Percentiles rank a stretch among this genome's conserved stretches.
phyloP scores from a whole-genome alignment of 257 asterid species.

The Gardenia jasminoides region DNA sequence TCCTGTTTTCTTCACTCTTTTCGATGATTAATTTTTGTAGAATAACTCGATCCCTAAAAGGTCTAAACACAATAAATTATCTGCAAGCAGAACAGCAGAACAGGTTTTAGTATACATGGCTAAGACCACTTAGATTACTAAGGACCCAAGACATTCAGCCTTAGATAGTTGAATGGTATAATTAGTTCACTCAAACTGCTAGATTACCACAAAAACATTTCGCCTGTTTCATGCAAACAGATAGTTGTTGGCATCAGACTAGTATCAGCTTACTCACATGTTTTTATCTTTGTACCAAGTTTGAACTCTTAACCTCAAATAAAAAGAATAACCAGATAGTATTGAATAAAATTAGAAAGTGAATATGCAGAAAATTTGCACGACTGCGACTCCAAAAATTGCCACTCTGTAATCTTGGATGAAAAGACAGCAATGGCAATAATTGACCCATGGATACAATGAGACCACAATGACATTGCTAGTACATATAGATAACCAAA shows the following conservation, averaged over 20 bases:
- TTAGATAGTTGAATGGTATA: neutral
- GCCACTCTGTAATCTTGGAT: neutral
- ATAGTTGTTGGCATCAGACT: neutral
- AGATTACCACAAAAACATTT: neutral
- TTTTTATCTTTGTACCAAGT: neutral
- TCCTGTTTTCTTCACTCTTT: neutral
- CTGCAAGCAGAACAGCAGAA: no score
- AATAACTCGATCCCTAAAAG: neutral
- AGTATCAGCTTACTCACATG: neutral
- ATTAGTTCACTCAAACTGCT: neutral
- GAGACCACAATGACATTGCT: neutral
- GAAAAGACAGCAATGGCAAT: neutral
- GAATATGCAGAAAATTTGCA: no score
- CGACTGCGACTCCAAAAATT: neutral
- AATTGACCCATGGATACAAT: neutral
- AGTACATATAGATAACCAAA: neutral
- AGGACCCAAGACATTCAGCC: neutral
- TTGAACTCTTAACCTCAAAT: neutral
- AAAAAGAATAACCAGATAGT: neutral
- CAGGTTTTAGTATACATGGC: neutral
- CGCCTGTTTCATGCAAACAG: constrained; percentile 1
- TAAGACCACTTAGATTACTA: neutral
- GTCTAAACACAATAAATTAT: neutral
- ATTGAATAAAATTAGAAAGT: neutral
- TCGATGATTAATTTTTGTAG: neutral